A percentile compares a stretch with the other conserved stretches of the same genome.
phyloP scores from a whole-genome alignment of 2,329 filamentous ascomycete genomes.

The Zymoseptoria crescenta region DNA sequence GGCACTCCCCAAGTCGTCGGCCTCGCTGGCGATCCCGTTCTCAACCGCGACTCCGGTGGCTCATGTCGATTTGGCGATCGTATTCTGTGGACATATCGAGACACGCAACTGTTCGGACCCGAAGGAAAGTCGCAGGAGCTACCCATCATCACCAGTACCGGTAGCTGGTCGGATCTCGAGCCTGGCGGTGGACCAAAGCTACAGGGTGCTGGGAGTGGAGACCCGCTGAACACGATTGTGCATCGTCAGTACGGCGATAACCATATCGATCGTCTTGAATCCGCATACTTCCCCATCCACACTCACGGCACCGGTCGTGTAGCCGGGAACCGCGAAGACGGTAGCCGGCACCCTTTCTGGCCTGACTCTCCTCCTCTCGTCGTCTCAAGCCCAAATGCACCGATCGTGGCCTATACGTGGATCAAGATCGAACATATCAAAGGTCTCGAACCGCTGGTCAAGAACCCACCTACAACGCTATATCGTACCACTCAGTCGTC shows the following conservation, averaged over 20 bases:
- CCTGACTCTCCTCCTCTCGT: constrained; percentile 7
- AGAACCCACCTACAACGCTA: constrained; percentile 9
- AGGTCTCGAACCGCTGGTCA: constrained; percentile 6
- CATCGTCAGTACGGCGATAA: constrained; percentile 11
- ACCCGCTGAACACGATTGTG: constrained; percentile 5
- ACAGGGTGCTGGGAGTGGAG: constrained; percentile 1
- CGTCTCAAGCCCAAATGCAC: constrained; percentile 10
- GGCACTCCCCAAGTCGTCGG: constrained; percentile 10
- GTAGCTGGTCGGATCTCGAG: constrained; percentile 12
- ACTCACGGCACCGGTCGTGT: background rate
- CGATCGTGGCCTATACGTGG: constrained; percentile 15
- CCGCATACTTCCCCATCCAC: constrained; percentile 11
- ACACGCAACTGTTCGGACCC: constrained; percentile 10
- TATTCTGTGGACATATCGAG: constrained; percentile 13
- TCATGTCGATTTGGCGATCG: constrained; percentile 13
- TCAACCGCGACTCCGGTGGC: constrained; percentile 13
- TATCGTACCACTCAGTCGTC: constrained; percentile 9
- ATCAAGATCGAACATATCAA: constrained; percentile 10
- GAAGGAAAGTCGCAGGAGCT: constrained; percentile 11
- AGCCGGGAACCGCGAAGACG: constrained; percentile 9
- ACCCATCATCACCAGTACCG: constrained; percentile 15
- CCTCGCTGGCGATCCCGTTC: constrained; percentile 9
- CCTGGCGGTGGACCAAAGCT: constrained; percentile 9
- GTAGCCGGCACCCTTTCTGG: constrained; percentile 11
- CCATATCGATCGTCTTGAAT: constrained; percentile 2